phyloP scores from a whole-genome alignment of 2,329 filamentous ascomycete genomes.

The Zymoseptoria tritici region DNA sequence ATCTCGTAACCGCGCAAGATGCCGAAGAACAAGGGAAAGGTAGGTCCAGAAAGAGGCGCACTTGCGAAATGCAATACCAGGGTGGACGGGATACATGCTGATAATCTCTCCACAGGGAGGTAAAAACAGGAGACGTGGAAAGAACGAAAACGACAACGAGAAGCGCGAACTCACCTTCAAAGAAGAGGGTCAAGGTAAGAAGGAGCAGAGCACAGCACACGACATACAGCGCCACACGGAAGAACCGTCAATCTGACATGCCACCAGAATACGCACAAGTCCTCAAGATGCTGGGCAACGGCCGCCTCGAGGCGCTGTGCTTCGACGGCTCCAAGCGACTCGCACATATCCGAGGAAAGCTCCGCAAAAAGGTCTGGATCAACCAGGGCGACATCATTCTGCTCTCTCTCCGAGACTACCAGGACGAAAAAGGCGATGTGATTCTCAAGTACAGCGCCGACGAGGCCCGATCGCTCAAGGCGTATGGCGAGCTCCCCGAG shows the following conservation, averaged over 20 bases:
- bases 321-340: conserved; percentile 89
- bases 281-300: conserved; percentile 93
- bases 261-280: conserved; percentile 69
- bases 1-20: conserved; percentile 47
- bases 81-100: not conserved
- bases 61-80: not conserved
- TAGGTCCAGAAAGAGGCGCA: conserved; percentile 40
- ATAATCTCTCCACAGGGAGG: conserved; percentile 53
- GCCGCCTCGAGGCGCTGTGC: conserved; percentile 84
- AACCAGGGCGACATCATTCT: conserved; percentile 96
- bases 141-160: conserved; percentile 82
- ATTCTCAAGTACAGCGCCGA: conserved; percentile 94
- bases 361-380: conserved; percentile 99
- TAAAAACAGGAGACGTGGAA: conserved; percentile 96
- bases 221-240: not conserved
- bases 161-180: conserved; percentile 99
- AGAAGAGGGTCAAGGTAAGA: conserved; percentile 81
- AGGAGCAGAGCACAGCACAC: not conserved
- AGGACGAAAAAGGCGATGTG: conserved; percentile 88
- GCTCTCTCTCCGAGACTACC: conserved; percentile 81
- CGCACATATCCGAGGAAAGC: conserved; percentile 85
- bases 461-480: conserved; percentile 90
- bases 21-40: conserved; percentile 99
- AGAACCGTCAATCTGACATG: not conserved
- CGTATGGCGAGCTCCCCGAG: conserved; percentile 94